Evolutionary conservation across 345 rosid species (phyloP).

Genomic region (Pelargonium nanum): DNA sequence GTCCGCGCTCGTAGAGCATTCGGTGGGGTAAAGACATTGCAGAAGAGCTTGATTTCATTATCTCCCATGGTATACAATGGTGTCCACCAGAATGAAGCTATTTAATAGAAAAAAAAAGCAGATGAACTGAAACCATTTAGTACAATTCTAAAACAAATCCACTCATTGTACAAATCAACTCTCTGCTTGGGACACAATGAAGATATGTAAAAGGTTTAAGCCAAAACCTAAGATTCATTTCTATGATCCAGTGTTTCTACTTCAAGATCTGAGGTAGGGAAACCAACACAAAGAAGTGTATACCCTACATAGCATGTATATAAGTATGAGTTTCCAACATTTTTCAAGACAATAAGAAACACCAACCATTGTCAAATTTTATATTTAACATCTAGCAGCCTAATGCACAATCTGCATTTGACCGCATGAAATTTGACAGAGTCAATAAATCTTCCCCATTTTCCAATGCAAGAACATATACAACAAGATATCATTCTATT

Average conservation of each 20-base stretch:
- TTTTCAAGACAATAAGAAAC: background rate
- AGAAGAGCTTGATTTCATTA: background rate
- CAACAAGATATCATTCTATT: too few species aligned
- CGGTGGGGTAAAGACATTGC: background rate
- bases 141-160: too few species aligned
- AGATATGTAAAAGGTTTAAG: too few species aligned
- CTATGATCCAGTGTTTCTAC: conserved; percentile 87
- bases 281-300: conserved; percentile 92
- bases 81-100: background rate
- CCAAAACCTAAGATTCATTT: background rate
- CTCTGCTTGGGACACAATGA: too few species aligned
- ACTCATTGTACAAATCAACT: too few species aligned
- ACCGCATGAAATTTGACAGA: background rate
- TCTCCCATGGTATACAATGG: background rate
- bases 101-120: too few species aligned
- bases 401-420: too few species aligned
- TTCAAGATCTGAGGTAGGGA: conserved; percentile 74
- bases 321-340: background rate
- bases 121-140: too few species aligned
- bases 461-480: too few species aligned
- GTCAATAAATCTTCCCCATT: background rate
- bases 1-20: background rate
- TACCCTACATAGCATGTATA: conserved; percentile 42
- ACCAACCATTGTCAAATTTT: background rate
- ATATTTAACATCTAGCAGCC: background rate